Conservation (phyloP, 805 yeast genomes). For the Komagataella populi region DNA sequence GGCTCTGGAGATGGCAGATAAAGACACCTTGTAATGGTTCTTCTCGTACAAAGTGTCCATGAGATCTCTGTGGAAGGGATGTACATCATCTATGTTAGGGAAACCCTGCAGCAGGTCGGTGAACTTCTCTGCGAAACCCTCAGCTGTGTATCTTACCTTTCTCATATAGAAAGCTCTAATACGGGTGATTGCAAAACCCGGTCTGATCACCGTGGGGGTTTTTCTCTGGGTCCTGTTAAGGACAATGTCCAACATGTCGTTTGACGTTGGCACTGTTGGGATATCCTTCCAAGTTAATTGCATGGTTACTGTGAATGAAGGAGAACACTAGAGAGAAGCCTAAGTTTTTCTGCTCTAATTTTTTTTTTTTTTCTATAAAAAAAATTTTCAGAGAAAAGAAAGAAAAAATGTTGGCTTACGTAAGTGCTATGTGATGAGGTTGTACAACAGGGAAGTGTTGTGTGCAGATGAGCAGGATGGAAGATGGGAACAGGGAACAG, state of each 20-base stretch:
- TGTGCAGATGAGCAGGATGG: not conserved
- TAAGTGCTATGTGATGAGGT: not conserved
- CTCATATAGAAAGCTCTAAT: conserved; percentile 97
- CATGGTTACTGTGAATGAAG: conserved; percentile 30
- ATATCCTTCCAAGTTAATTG: conserved; percentile 98
- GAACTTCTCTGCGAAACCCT: conserved; percentile 90
- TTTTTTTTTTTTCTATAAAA: conserved; percentile 1
- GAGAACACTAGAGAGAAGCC: not conserved
- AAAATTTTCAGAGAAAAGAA: not conserved
- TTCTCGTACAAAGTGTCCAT: conserved; percentile 97
- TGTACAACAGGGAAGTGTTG: not conserved
- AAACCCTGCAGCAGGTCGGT: conserved; percentile 76
- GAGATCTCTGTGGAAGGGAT: conserved; percentile 95
- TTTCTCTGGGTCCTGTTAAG: conserved; percentile 96
- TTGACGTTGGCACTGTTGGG: conserved; percentile 85
- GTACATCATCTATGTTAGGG: conserved; percentile 95
- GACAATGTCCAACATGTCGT: conserved; percentile 91
- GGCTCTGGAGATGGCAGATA: conserved; percentile 90
- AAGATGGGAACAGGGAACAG: not conserved
- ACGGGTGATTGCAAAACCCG: conserved; percentile 93
- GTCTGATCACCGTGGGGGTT: conserved; percentile 97
- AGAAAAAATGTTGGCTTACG: not conserved
- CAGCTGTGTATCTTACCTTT: conserved; percentile 92
- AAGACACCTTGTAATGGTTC: conserved; percentile 93
- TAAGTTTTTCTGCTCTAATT: not conserved